Percentiles rank a stretch among this genome's conserved stretches.
Evolutionary conservation across 2,329 filamentous ascomycete genomes (phyloP).

Genomic region (Paecilomyces sp.): DNA sequence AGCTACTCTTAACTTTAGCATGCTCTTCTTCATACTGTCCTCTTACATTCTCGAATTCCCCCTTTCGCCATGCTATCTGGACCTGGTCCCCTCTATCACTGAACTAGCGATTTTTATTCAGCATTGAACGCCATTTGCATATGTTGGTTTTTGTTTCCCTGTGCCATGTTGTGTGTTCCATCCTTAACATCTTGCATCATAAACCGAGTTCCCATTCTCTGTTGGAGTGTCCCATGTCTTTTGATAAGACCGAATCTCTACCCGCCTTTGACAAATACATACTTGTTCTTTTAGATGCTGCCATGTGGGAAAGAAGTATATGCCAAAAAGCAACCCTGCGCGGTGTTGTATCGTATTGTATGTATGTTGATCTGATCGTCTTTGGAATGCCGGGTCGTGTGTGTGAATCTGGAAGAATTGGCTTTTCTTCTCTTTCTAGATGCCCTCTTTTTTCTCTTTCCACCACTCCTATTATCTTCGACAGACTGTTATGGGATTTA

Average conservation of each 20-base stretch:
- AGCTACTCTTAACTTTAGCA: neutral
- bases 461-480: neutral
- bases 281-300: neutral
- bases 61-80: neutral
- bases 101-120: constrained; percentile 1
- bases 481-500: neutral
- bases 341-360: neutral
- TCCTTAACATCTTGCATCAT: neutral
- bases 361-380: neutral
- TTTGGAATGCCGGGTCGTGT: neutral
- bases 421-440: neutral
- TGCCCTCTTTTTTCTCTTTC: neutral
- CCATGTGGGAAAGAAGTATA: neutral
- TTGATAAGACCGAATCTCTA: neutral
- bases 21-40: neutral
- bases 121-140: neutral
- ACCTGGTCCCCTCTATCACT: neutral
- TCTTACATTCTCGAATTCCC: neutral
- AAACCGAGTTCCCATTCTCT: neutral
- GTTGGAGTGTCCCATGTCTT: neutral
- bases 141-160: neutral
- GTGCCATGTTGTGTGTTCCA: neutral
- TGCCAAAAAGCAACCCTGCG: neutral
- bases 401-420: neutral
- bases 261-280: neutral